phyloP scores from a whole-genome alignment of 2,329 filamentous ascomycete genomes.

The Penicillium sp. region DNA sequence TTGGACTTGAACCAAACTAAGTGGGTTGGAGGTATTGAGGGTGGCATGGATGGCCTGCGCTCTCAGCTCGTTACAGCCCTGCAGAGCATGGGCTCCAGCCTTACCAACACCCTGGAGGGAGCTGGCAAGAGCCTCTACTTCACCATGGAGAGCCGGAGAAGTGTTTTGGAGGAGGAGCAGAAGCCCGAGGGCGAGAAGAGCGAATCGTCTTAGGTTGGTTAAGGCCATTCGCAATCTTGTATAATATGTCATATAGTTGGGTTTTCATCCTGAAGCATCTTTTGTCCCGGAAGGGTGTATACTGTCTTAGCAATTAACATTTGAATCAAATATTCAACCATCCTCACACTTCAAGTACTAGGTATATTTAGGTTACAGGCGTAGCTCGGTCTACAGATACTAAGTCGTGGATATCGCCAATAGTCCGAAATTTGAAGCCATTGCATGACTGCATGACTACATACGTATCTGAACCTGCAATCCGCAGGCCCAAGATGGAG shows the following conservation, averaged over 20 bases:
- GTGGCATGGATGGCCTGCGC: conserved; percentile 76
- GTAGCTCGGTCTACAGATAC: too few species aligned
- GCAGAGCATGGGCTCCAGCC: conserved; percentile 73
- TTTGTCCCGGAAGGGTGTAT: conserved; percentile 22
- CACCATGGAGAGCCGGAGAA: conserved; percentile 78
- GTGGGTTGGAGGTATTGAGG: conserved; percentile 75
- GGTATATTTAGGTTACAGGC: too few species aligned
- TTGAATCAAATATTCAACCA: not conserved
- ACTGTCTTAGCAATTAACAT: conserved; percentile 18
- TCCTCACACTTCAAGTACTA: too few species aligned
- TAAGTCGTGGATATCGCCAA: not conserved
- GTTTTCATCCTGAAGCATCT: conserved; percentile 19
- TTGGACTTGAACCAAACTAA: conserved; percentile 73
- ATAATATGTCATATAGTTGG: conserved; percentile 33
- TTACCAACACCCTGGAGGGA: conserved; percentile 78
- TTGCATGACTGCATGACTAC: too few species aligned
- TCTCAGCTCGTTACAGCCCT: conserved; percentile 79
- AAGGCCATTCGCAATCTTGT: conserved; percentile 26
- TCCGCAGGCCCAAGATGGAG: too few species aligned
- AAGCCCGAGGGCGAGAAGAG: conserved; percentile 37
- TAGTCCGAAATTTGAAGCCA: not conserved
- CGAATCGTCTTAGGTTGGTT: conserved; percentile 28
- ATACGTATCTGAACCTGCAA: too few species aligned
- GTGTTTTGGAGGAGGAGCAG: conserved; percentile 74
- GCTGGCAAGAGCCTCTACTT: conserved; percentile 81